These are phyloP conservation scores for Stylonectria norvegica DNA, from an alignment of 2,329 filamentous ascomycete genomes.

Conservation along the genomic window DNA sequence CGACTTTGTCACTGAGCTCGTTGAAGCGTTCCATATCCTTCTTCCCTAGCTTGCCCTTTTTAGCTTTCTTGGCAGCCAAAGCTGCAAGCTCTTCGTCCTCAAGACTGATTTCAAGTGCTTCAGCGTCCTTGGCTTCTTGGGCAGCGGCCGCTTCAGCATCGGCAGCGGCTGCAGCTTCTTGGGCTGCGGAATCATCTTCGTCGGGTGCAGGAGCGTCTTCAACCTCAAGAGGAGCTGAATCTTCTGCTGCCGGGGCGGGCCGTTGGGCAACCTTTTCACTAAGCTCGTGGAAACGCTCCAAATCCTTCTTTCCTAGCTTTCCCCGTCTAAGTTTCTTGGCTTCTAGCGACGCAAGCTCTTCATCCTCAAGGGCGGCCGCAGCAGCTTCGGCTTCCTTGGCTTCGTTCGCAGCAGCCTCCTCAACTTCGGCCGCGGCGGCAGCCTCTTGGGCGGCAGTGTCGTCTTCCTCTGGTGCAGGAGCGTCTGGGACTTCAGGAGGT, in stretches of 20 bases:
- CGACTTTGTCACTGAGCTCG: conserved; percentile 1
- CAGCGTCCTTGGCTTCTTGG: not conserved
- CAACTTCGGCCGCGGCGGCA: conserved; percentile 25
- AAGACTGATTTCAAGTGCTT: not conserved
- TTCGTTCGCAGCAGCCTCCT: conserved; percentile 33
- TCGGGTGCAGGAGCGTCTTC: not conserved
- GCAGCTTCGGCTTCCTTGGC: no score
- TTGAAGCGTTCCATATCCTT: conserved; percentile 3
- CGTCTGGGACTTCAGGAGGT: not conserved
- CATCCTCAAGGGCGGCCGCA: conserved; percentile 1
- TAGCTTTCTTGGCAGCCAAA: not conserved
- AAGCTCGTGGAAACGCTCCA: not conserved
- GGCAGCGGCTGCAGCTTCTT: conserved; percentile 4
- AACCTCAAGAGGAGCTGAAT: not conserved
- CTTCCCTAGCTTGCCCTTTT: not conserved
- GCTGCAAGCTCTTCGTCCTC: conserved; percentile 1
- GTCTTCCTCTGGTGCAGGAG: conserved; percentile 31
- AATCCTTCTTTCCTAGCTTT: not conserved
- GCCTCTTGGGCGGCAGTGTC: conserved; percentile 22
- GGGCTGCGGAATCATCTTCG: not conserved
- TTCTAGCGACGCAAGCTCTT: not conserved
- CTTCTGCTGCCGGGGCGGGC: conserved; percentile 10
- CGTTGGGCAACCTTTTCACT: not conserved
- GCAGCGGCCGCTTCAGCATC: not conserved
- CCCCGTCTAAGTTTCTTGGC: not conserved